Base-by-base conservation (phyloP, 768 basidiomycete genomes). In the Trametes elegans region DNA sequence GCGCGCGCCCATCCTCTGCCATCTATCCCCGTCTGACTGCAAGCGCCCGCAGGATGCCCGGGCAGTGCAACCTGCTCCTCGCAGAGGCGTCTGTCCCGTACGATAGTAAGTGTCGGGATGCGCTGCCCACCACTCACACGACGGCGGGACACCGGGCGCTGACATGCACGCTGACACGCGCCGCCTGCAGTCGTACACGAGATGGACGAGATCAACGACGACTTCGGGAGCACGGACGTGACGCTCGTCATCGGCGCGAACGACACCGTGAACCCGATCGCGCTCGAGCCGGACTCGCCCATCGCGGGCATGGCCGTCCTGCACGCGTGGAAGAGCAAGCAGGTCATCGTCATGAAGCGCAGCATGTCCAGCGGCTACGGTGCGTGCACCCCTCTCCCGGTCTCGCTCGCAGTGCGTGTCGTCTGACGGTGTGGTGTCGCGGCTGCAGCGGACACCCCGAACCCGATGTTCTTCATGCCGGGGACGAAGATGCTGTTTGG, bases 201-300 rank as follows among this genome's bases (percentile, higher is more conserved):
- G 72, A 93, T 94, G 92, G 92, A 94, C 57, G 92, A 94, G 71
- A 93, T 94, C 74, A 93, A 94, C 66, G 90, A 93, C 35, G 92
- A 94, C 67, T 94, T 94, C 70, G 75, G 77, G 48, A 89, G 90
- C 31, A 94, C 92, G 0, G 92, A 94, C 65, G 80, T 94, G n/a
- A 89, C 87, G 7, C 81, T 94, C 18, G 92, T 93, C 59, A 93
- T 93, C 59, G 92, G 92, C 21, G 92, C 92, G 18, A 94, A 94
- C 63, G 92, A 94, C 66, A 94, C 92, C 1, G 92, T 94, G 47
- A 94, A 94, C 66, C 91, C 92, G 13, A 92, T 93, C 59, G 88
- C 90, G 9, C 75, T 94, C 11, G 91, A 94, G 68, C 80, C 88
- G 14, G 90, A 90, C 36, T 92, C 90, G 51, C 76, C 90, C 2